Evolutionary conservation across 345 rosid species (phyloP).

Genomic region (Gossypium raimondii): DNA sequence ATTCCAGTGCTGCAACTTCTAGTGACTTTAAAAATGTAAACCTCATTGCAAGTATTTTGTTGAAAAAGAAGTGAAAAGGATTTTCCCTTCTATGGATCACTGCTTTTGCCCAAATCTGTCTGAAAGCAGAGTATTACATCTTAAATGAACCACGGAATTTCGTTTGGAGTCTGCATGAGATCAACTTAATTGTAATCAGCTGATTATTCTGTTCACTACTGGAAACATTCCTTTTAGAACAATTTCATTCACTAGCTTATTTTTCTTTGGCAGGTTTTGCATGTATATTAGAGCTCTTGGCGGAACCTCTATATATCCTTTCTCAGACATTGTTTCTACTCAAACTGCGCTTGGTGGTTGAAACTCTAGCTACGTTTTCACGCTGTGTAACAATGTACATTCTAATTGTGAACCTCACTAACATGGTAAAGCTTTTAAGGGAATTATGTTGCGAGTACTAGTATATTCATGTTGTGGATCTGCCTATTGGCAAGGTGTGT

Average conservation of each 20-base stretch:
- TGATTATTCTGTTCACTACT: not conserved
- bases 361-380: slow-evolving; percentile 69
- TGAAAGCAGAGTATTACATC: not conserved
- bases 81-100: not conserved
- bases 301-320: slow-evolving; percentile 85
- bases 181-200: not conserved
- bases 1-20: not conserved
- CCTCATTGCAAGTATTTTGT: not conserved
- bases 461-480: slow-evolving; percentile 5
- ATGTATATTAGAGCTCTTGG: slow-evolving; percentile 81
- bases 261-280: slow-evolving; percentile 55
- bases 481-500: not conserved
- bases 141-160: slow-evolving; percentile 1
- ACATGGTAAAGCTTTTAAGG: slow-evolving; percentile 49
- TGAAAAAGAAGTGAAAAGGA: not conserved
- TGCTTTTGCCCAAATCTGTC: not conserved
- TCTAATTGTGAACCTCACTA: slow-evolving; percentile 53
- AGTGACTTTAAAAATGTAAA: not conserved
- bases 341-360: slow-evolving; percentile 65
- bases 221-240: not conserved
- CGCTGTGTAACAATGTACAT: slow-evolving; percentile 72
- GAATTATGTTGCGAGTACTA: slow-evolving; percentile 9
- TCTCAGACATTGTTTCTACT: slow-evolving; percentile 81
- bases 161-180: not conserved
- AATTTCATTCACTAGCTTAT: slow-evolving; percentile 4